phyloP scores from a whole-genome alignment of 345 rosid species.

The Hibiscus trionum region DNA sequence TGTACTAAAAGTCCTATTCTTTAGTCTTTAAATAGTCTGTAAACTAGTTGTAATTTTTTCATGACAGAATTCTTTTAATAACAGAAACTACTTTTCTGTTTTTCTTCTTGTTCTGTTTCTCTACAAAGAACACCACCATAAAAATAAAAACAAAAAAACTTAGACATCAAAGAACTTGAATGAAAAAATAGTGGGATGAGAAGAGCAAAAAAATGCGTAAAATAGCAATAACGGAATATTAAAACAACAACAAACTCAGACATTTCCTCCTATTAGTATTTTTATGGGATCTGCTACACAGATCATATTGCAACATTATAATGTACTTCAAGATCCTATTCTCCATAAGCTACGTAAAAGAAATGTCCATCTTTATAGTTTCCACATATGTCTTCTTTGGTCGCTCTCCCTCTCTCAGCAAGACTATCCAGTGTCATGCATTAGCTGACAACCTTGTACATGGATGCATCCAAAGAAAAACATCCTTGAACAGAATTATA shows the following conservation, averaged over 20 bases:
- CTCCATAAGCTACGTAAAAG: neutral
- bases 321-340: neutral
- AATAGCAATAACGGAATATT: neutral
- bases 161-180: neutral
- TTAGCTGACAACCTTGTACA: neutral
- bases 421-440: neutral
- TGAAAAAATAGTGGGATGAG: neutral
- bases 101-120: no score
- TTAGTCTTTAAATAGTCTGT: no score
- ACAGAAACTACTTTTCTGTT: no score
- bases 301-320: neutral
- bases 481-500: neutral
- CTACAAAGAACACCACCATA: constrained; percentile 7
- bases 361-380: neutral
- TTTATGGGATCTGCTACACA: neutral
- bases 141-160: neutral
- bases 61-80: no score
- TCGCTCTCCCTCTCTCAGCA: neutral
- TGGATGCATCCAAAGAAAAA: neutral
- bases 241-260: neutral
- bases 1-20: no score
- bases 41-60: no score
- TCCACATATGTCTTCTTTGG: neutral
- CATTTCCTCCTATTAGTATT: neutral
- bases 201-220: neutral